A percentile compares a stretch with the other conserved stretches of the same genome.
Conservation (phyloP, 208 protist species). For the Willaertia magna region DNA sequence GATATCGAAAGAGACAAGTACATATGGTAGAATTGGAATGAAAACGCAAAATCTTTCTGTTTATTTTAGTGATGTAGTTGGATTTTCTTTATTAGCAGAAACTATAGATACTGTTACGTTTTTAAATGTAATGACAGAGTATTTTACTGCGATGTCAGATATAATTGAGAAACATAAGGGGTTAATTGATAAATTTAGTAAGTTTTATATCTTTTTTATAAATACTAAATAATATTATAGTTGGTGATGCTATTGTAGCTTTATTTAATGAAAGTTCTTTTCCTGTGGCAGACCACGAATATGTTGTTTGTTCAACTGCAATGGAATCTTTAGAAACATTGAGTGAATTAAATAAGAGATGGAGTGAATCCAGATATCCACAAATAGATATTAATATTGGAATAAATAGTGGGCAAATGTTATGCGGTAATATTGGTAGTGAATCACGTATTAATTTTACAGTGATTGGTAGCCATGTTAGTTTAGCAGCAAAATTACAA, state of each 20-base stretch:
- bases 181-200: neutral
- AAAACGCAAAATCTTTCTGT: neutral
- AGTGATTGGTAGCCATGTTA: neutral
- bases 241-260: neutral
- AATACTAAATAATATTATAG: too few relatives aligned
- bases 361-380: too few relatives aligned
- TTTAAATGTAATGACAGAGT: neutral
- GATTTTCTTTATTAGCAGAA: neutral
- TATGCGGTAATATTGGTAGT: neutral
- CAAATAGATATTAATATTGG: too few relatives aligned
- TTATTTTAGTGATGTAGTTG: neutral
- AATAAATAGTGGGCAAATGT: neutral
- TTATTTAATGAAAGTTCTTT: neutral
- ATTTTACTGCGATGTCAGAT: neutral
- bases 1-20: neutral
- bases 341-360: neutral
- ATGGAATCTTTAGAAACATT: neutral
- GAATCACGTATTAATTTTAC: neutral
- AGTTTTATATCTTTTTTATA: too few relatives aligned
- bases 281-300: neutral
- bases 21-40: neutral
- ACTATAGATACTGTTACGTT: neutral
- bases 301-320: neutral
- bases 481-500: neutral
- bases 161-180: neutral